Percentiles rank a stretch among this genome's conserved stretches.
Evolutionary conservation across 306 rosid species (phyloP).

Genomic region (Ormosia semicastrata): DNA sequence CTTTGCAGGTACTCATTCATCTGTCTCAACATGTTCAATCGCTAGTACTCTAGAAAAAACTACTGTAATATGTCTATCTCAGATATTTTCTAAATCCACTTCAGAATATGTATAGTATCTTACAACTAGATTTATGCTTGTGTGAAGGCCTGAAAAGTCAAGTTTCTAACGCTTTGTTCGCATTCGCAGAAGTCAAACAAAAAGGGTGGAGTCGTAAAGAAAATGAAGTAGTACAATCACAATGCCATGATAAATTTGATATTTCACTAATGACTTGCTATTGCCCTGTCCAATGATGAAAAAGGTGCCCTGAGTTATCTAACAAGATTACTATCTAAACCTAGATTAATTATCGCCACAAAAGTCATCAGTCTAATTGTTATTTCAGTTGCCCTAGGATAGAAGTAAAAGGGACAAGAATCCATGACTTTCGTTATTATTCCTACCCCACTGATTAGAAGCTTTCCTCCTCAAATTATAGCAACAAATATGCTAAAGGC

Average conservation of each 20-base stretch:
- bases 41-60: too few species aligned
- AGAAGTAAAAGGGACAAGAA: slow-evolving; percentile 28
- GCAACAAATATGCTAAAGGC: slow-evolving; percentile 6
- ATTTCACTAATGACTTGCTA: slow-evolving; percentile 10
- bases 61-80: too few species aligned
- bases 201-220: slow-evolving; percentile 18
- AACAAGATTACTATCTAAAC: slow-evolving; percentile 17
- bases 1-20: too few species aligned
- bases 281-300: slow-evolving; percentile 10
- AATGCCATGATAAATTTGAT: slow-evolving; percentile 11
- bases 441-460: slow-evolving; percentile 30
- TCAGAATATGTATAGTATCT: neutral
- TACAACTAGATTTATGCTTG: neutral
- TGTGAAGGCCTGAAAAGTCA: slow-evolving; percentile 17
- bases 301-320: slow-evolving; percentile 24
- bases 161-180: slow-evolving; percentile 18
- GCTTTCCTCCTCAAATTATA: slow-evolving; percentile 8
- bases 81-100: too few species aligned
- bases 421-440: slow-evolving; percentile 19
- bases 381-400: slow-evolving; percentile 22
- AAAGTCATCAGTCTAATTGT: slow-evolving; percentile 30
- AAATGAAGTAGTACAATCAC: slow-evolving; percentile 18
- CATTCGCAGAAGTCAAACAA: slow-evolving; percentile 37
- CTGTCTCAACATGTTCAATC: too few species aligned
- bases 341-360: slow-evolving; percentile 18